Evolutionary conservation across 179 eudicot genomes (phyloP), one percentile per base, ranked within the genome.

Genomic region (Monotropa hypopitys): DNA sequence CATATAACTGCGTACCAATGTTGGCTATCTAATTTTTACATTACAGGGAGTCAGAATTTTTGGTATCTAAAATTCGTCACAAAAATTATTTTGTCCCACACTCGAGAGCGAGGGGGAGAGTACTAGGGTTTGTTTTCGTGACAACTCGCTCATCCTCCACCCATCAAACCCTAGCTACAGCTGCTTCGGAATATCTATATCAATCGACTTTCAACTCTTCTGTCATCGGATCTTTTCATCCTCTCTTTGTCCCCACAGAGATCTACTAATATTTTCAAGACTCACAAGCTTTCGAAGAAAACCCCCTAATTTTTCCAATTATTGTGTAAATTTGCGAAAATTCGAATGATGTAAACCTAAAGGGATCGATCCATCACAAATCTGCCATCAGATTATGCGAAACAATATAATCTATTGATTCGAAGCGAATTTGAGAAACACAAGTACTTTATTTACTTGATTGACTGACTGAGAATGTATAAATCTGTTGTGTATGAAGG

Each of bases 401-500:
- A 72, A 61, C 76, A 59, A 72, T 33, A 47, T 61, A 62, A 59
- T 57, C 59, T 46, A 57, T 56, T 78, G 76, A 46, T 66, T 49
- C 57, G 77, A 57, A 40, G 69, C 68, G 77, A 75, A 66, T n/a
- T 12, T 63, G 49, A 47, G 42, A 9, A 75, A 42, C 62, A 18
- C 23, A 5, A 13, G 35, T 35, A 20, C 13, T 71, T 63, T 3
- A n/a, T 4, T 30, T 15, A 61, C 13, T 45, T 72, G 72, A n/a
- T 57, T 61, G 50, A 28, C 4, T 57, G 26, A 42, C 11, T 20
- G 71, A 74, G 72, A 73, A 84, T 86, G 88, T 84, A 74, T 80
- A 81, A 81, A 79, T 79, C 84, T 69, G 83, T 84, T 75, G 86
- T 93, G 38, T 93, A 88, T 35, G 89, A 93, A 20, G 96, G 92